Base-by-base conservation (phyloP, 208 protist genomes). In the Leishmania aethiopica region DNA sequence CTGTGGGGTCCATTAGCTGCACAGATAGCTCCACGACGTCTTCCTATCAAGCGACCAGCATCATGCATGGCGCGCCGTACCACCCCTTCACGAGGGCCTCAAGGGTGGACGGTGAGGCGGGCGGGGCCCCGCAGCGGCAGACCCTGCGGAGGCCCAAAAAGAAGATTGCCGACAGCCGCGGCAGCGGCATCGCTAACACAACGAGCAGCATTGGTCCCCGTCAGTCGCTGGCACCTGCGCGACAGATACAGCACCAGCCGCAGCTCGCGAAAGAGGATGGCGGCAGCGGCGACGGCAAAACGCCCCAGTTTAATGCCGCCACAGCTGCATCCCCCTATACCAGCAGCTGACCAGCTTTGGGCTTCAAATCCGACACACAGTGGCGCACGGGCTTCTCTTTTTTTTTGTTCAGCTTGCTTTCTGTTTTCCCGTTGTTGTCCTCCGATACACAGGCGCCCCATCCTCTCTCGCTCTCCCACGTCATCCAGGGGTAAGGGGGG, bases 1-100 rank as follows among this genome's bases (percentile, higher is more conserved):
- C 51, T 8, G 73, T 53, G 32, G 73, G 45, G 1, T 13, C 8
- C n/a, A n/a, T 64, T 7, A n/a, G 17, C 7, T 49, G 7, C 40
- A 69, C 49, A 10, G 82, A 82, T 19, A 82, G 69, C 62, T 75
- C 60, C 45, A 62, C 66, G 42, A 47, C 64, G 62, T 15, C 57
- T 47, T 79, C 57, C 11, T 45, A 57, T 47, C 55, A 57, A 28
- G 75, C 55, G 2, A 71, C 60, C 19, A 60, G 60, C 28, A 55
- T 15, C 45, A 53, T 60, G 28, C 2, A 28, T 37, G 75, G 60
- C 22, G 22, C 60, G 22, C 75, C 42, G 22, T 79, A 79, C 17
- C 25, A n/a, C 19, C 40, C 75, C 37, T 70, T 71, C 15, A 22
- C 28, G 28, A 28, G 32, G n/a, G 25, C 59, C 8, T 55, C 75